Base-by-base conservation (phyloP, 78 protist genomes). In the Dictyostelium firmibasis region DNA sequence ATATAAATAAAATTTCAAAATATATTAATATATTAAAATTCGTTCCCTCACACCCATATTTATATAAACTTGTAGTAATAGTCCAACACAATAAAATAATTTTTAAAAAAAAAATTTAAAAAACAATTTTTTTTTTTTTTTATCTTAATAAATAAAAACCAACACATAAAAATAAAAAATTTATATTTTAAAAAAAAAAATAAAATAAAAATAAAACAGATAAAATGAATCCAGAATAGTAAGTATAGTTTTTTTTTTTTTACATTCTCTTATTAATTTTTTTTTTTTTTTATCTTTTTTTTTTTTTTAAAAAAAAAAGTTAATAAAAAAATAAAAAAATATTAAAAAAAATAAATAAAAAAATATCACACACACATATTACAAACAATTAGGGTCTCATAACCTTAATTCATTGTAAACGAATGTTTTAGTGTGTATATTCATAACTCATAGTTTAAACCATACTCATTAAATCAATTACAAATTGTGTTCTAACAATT, bases 141-240 rank as follows among this genome's bases (percentile, higher is more conserved):
- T n/a, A 60, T n/a, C 27, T 10, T 60, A 23, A 23, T 23, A 60
- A 60, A 60, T n/a, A n/a, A n/a, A n/a, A 60, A 60, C 23, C 6
- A 20, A 60, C 27, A 57, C 67, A 57, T 20, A 57, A 57, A 14
- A 23, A 23, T 6, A 60, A 60, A 16, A 60, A 60, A 23, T 8
- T 20, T 23, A 23, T n/a, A 60, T n/a, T n/a, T n/a, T n/a, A 20
- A 23, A 60, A 60, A 60, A 60, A 23, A 23, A 27, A 25, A 67
- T 5, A 67, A 27, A n/a, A 67, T 47, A 47, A 60, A 23, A 60
- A 60, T 60, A 60, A 60, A 60, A 60, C 27, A 67, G 14, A 67
- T 60, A 67, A 27, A 67, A 75, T 75, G 81, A 75, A 75, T 75
- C 81, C 81, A 75, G 81, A 75, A 75, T 75, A 75, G 81, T 75